Base-by-base conservation (phyloP, 1,284 basidiomycete genomes). In the Mycosarcoma maydis region DNA sequence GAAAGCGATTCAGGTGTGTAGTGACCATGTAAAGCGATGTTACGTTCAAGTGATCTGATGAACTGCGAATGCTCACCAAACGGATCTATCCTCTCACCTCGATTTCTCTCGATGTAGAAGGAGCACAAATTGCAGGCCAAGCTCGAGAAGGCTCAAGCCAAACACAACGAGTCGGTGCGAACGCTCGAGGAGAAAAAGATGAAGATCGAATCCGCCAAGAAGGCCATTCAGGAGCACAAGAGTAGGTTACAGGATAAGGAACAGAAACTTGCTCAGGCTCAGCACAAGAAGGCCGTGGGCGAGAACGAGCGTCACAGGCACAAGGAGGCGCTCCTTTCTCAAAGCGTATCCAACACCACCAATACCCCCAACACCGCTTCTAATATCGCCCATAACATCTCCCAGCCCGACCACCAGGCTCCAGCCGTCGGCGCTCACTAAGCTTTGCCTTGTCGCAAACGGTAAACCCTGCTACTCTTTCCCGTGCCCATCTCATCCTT, bases 111-210 rank as follows among this genome's bases (percentile, higher is more conserved):
- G n/a, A n/a, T n/a, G n/a, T n/a, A 39, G 30, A 65, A 65, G 41
- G 67, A 71, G 42, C 67, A 66, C 61, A 66, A 71, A 37, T 23
- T 64, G 9, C 49, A 53, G 6, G 61, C 61, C 10, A 66, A 60
- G 42, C 53, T 71, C 0, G 67, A 71, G 16, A 71, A 71, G 40
- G 50, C 53, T 4, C 56, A 59, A 29, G 24, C 56, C 27, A 65
- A 66, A 50, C 41, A 71, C 54, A 71, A 66, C 37, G 57, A 45
- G 10, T 26, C 68, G 6, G 54, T 71, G 0, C 53, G 68, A 0
- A 54, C 45, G 0, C 43, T 71, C 5, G 68, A 71, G 19, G 68
- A 71, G 50, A 65, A 61, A 57, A 57, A 60, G 54, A 61, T 71
- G 61, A 56, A 65, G 54, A 39, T 71, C 3, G 61, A 66, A 17